Conservation (phyloP, 345 rosid genomes). For the Aquilaria yunnanensis region DNA sequence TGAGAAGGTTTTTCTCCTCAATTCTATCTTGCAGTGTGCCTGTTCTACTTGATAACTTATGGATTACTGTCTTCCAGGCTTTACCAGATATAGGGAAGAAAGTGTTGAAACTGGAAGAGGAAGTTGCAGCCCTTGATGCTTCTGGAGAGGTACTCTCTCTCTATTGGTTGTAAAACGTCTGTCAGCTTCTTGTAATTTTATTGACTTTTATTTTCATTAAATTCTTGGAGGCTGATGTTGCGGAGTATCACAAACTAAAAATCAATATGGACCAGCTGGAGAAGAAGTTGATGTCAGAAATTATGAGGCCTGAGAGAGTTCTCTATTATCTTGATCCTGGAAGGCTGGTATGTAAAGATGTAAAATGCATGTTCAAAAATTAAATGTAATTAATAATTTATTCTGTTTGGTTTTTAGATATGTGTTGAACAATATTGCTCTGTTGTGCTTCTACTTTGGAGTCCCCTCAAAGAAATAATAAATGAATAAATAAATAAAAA, state of each 20-base stretch:
- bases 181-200: conserved; percentile 2
- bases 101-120: conserved; percentile 81
- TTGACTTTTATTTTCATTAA: conserved; percentile 10
- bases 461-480: too few species aligned
- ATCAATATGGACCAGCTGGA: conserved; percentile 77
- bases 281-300: conserved; percentile 89
- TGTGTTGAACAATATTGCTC: too few species aligned
- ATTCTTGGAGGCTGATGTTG: conserved; percentile 61
- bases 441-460: too few species aligned
- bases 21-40: conserved; percentile 2
- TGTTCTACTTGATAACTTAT: conserved; percentile 11
- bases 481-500: too few species aligned
- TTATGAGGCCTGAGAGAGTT: conserved; percentile 92
- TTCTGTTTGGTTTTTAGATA: too few species aligned
- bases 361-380: conserved; percentile 10
- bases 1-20: conserved; percentile 70
- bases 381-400: too few species aligned
- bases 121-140: conserved; percentile 82
- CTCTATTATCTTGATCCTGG: conserved; percentile 89
- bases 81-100: conserved; percentile 84
- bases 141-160: conserved; percentile 71
- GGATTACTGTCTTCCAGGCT: conserved; percentile 39
- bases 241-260: conserved; percentile 85
- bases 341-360: conserved; percentile 58
- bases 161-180: conserved; percentile 11